phyloP scores from a whole-genome alignment of 441 rosid genomes.

The Pelargonium australe region DNA sequence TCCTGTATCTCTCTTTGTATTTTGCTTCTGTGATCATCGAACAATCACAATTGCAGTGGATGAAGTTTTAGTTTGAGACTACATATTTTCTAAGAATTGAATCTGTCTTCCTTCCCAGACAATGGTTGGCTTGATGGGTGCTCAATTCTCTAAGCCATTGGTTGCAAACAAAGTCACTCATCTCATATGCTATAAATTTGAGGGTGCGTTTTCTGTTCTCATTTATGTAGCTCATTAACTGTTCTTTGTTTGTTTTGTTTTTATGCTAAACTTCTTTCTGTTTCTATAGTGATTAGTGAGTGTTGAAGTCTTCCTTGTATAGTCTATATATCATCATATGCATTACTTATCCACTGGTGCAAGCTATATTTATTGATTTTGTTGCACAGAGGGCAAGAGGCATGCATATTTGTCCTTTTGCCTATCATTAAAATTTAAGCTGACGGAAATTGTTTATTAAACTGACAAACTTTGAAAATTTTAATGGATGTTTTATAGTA shows the following conservation, averaged over 20 bases:
- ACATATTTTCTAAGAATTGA: conserved; percentile 1
- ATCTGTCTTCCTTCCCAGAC: conserved; percentile 39
- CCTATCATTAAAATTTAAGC: no score
- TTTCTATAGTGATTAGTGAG: not conserved
- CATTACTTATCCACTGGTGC: no score
- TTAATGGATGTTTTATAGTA: no score
- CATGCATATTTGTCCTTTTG: no score
- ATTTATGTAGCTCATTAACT: not conserved
- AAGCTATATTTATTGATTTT: no score
- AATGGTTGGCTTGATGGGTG: conserved; percentile 95
- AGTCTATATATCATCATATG: no score
- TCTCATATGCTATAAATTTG: conserved; percentile 91
- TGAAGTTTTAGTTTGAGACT: not conserved
- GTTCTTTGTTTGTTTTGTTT: not conserved
- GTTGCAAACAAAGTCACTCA: conserved; percentile 84
- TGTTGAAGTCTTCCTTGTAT: not conserved
- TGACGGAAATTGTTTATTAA: no score
- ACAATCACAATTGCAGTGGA: not conserved
- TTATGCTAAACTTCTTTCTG: not conserved
- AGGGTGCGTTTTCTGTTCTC: conserved; percentile 43
- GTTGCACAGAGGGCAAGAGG: no score
- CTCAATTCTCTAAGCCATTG: conserved; percentile 80
- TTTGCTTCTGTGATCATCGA: not conserved
- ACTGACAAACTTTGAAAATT: no score
- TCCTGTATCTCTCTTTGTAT: conserved; percentile 2